These are phyloP conservation scores for Camellia sinensis DNA, from an alignment of 148 eudicot genomes.

Conservation along the genomic window DNA sequence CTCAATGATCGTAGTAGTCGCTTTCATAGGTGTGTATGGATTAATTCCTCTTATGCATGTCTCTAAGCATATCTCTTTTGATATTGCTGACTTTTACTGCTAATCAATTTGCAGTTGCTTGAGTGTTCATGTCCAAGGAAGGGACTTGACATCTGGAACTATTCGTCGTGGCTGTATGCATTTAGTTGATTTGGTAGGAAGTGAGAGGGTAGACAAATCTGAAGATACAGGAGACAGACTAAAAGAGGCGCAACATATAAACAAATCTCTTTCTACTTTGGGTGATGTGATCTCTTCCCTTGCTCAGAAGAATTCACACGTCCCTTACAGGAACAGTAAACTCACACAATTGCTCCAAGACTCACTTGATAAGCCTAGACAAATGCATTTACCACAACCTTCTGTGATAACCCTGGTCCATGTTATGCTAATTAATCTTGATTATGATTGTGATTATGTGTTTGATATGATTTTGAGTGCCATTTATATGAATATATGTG, in stretches of 20 bases:
- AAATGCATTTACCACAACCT: background rate
- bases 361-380: constrained; percentile 71
- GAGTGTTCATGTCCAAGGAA: constrained; percentile 98
- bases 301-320: constrained; percentile 88
- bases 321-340: constrained; percentile 93
- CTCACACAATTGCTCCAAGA: constrained; percentile 95
- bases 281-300: constrained; percentile 97
- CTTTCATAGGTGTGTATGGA: constrained; percentile 76
- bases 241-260: constrained; percentile 95
- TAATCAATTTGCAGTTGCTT: constrained; percentile 67
- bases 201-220: constrained; percentile 98
- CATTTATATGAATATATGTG: no score
- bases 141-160: constrained; percentile 78
- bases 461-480: no score
- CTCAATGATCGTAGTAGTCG: constrained; percentile 98
- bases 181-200: constrained; percentile 95
- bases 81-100: constrained; percentile 10
- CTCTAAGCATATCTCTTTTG: background rate
- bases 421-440: no score
- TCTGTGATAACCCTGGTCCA: no score
- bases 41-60: background rate
- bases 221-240: constrained; percentile 95
- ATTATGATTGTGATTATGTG: no score
- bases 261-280: constrained; percentile 89
- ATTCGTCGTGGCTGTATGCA: constrained; percentile 95